Percentiles rank a stretch among this genome's conserved stretches.
phyloP scores from a whole-genome alignment of 176 grass and related monocot species.

The Elaeis guineensis region DNA sequence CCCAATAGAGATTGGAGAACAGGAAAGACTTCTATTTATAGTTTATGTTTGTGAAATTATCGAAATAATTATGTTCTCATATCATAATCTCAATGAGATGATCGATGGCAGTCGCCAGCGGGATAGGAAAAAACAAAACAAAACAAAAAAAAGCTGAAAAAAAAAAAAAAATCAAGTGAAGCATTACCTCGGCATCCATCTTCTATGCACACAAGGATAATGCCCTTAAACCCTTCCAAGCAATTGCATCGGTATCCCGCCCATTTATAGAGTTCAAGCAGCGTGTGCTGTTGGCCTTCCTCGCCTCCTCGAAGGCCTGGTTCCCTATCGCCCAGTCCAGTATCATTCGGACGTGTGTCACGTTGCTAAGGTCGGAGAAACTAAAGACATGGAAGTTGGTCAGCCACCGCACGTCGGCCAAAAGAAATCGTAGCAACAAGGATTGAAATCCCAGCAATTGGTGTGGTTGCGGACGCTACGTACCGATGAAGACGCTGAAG shows the following conservation, averaged over 20 bases:
- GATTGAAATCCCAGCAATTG: neutral
- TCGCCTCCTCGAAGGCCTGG: neutral
- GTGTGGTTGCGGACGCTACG: neutral
- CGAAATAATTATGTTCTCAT: no score
- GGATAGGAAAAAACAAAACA: neutral
- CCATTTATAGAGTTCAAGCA: no score
- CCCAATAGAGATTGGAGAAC: no score
- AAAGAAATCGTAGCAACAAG: neutral
- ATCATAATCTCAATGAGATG: no score
- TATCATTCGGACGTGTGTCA: neutral
- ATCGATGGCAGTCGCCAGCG: no score
- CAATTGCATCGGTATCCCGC: neutral
- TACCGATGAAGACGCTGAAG: neutral
- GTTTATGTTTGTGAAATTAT: no score
- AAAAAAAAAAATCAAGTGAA: neutral
- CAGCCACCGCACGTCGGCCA: neutral
- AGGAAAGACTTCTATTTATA: no score
- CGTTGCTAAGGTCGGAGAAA: neutral
- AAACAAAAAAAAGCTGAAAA: no score
- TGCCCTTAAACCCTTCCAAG: neutral
- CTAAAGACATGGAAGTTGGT: neutral
- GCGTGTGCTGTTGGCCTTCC: neutral
- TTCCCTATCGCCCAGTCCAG: neutral
- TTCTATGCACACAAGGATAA: neutral
- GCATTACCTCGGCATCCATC: no score